Evolutionary conservation across 257 asterid species (phyloP).

Genomic region (Nicotiana paniculata): DNA sequence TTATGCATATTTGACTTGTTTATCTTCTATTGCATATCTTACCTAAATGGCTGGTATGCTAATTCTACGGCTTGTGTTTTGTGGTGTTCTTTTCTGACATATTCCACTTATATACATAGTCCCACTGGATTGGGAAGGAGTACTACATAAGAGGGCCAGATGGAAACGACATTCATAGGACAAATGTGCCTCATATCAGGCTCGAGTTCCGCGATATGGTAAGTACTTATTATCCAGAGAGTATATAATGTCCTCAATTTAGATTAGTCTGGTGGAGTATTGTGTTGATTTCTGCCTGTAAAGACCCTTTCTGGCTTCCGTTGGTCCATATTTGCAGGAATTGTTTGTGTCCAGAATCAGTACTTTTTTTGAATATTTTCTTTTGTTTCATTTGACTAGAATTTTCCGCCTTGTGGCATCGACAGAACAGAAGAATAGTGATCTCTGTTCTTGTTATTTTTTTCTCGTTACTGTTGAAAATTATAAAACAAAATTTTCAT

Average conservation of each 20-base stretch:
- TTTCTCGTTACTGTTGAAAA: background rate
- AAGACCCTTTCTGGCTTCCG: background rate
- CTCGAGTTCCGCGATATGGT: slow-evolving; percentile 92
- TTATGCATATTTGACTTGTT: background rate
- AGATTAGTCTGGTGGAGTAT: background rate
- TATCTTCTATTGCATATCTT: background rate
- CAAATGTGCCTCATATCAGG: slow-evolving; percentile 94
- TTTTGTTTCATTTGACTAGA: background rate
- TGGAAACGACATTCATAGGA: slow-evolving; percentile 91
- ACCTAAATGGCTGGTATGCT: background rate
- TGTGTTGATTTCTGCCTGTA: background rate
- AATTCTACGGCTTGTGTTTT: background rate
- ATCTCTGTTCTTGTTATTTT: background rate
- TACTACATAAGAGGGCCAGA: slow-evolving; percentile 85
- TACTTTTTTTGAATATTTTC: background rate
- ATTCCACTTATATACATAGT: slow-evolving; percentile 30
- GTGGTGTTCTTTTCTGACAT: background rate
- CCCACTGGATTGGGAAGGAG: slow-evolving; percentile 91
- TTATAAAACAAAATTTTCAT: background rate
- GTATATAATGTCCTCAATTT: background rate
- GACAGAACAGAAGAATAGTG: background rate
- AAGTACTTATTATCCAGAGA: slow-evolving; percentile 9
- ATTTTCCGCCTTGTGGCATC: background rate
- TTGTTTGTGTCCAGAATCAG: background rate
- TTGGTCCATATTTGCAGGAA: background rate